These are phyloP conservation scores for Candida khao-thaluensis DNA, from an alignment of 805 yeast genomes.

Conservation along the genomic window DNA sequence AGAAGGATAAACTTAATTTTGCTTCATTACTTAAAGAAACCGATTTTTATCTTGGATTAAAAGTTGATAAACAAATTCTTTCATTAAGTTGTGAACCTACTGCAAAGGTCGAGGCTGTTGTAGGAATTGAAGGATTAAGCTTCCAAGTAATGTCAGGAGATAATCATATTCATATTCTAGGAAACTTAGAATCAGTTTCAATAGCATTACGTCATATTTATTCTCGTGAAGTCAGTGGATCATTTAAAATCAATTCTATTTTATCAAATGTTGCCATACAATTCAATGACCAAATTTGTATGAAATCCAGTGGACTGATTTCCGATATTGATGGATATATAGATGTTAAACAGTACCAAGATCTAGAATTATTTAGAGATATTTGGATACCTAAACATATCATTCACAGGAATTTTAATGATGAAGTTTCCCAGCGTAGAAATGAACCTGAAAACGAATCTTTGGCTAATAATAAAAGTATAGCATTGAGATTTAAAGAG, in stretches of 20 bases:
- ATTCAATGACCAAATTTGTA: constrained; percentile 38
- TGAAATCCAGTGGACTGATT: constrained; percentile 52
- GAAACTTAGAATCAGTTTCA: constrained; percentile 53
- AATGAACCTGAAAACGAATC: not conserved
- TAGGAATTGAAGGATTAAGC: constrained; percentile 68
- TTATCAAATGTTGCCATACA: constrained; percentile 50
- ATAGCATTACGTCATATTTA: constrained; percentile 86
- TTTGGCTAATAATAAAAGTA: constrained; percentile 31
- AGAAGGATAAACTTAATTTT: constrained; percentile 15
- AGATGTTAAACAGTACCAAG: constrained; percentile 84
- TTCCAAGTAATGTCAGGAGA: constrained; percentile 55
- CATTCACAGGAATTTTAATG: not conserved
- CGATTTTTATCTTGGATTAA: constrained; percentile 61
- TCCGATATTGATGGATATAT: constrained; percentile 59
- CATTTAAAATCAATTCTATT: constrained; percentile 47
- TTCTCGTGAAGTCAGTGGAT: constrained; percentile 86
- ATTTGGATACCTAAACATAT: constrained; percentile 61
- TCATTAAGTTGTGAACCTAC: constrained; percentile 89
- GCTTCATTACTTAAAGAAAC: constrained; percentile 47
- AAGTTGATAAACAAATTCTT: constrained; percentile 70
- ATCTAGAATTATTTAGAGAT: constrained; percentile 76
- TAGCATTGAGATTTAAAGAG: constrained; percentile 50
- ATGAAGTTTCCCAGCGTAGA: not conserved
- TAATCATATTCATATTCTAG: constrained; percentile 40
- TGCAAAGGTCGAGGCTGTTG: constrained; percentile 87